A percentile compares a stretch with the other conserved stretches of the same genome.
Evolutionary conservation across 306 rosid genomes (phyloP).

Genomic region (Pterocarpus macrocarpus): DNA sequence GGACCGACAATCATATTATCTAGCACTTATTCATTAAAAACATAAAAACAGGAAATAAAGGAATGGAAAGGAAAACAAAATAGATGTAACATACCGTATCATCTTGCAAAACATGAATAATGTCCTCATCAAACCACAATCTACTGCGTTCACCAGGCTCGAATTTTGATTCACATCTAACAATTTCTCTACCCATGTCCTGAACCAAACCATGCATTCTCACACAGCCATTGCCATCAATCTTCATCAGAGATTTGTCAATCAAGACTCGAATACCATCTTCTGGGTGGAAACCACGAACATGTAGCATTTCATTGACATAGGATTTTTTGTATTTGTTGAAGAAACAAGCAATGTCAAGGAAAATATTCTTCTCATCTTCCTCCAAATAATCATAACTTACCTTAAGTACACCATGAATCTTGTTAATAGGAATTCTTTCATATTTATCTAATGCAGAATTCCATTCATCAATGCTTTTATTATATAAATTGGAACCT

Average conservation of each 20-base stretch:
- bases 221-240: background rate
- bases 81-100: background rate
- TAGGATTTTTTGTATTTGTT: background rate
- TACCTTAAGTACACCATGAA: conserved; percentile 15
- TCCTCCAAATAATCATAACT: conserved; percentile 37
- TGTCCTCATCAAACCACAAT: conserved; percentile 11
- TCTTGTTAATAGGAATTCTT: background rate
- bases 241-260: conserved; percentile 7
- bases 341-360: conserved; percentile 33
- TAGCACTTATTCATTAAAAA: too few relatives aligned
- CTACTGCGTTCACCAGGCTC: conserved; percentile 13
- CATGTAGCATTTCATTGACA: conserved; percentile 15
- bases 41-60: too few relatives aligned
- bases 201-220: conserved; percentile 12
- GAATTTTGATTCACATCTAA: background rate
- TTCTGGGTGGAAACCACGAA: background rate
- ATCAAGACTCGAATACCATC: background rate
- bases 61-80: background rate
- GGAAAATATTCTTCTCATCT: conserved; percentile 31
- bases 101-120: background rate
- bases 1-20: too few relatives aligned
- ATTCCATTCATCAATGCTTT: conserved; percentile 10
- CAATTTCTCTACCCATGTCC: conserved; percentile 36
- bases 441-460: conserved; percentile 20
- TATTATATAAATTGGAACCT: conserved; percentile 23